phyloP scores from a whole-genome alignment of 169 alveolate genomes.

The Blepharisma undulans region DNA sequence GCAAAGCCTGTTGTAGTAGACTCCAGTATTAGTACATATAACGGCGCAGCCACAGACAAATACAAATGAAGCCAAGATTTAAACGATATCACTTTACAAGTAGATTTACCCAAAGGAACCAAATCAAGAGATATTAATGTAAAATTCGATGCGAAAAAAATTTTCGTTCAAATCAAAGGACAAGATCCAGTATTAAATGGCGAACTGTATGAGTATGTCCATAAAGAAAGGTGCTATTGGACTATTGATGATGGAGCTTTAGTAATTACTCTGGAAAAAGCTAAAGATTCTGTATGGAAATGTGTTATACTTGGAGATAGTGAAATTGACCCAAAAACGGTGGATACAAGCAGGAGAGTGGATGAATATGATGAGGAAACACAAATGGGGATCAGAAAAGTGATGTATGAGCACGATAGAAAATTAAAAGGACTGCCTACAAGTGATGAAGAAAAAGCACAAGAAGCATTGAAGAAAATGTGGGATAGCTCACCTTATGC shows the following conservation, averaged over 20 bases:
- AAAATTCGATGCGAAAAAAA: slow-evolving; percentile 59
- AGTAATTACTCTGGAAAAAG: slow-evolving; percentile 67
- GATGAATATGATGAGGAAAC: slow-evolving; percentile 85
- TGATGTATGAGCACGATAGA: slow-evolving; percentile 78
- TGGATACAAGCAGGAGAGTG: slow-evolving; percentile 76
- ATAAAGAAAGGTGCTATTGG: slow-evolving; percentile 76
- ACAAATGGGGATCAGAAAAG: slow-evolving; percentile 74
- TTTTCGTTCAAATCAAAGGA: slow-evolving; percentile 59
- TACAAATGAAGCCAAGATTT: slow-evolving; percentile 81
- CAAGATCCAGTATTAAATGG: slow-evolving; percentile 66
- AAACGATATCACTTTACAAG: slow-evolving; percentile 67
- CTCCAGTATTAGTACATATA: slow-evolving; percentile 66
- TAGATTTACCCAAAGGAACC: slow-evolving; percentile 67
- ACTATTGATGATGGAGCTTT: slow-evolving; percentile 72
- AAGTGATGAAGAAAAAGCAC: slow-evolving; percentile 82
- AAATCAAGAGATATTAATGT: slow-evolving; percentile 65
- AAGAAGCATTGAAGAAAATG: slow-evolving; percentile 67
- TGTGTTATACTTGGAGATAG: slow-evolving; percentile 71
- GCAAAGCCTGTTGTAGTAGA: slow-evolving; percentile 30
- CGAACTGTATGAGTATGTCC: slow-evolving; percentile 70
- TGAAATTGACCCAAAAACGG: slow-evolving; percentile 86
- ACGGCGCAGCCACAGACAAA: slow-evolving; percentile 78
- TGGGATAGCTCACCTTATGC: slow-evolving; percentile 74
- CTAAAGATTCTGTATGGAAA: slow-evolving; percentile 80
- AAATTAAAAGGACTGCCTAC: slow-evolving; percentile 75